A percentile compares a stretch with the other conserved stretches of the same genome.
These are phyloP conservation scores for Hyphopichia pseudoburtonii DNA, from an alignment of 1,139 yeast genomes.

Conservation along the genomic window DNA sequence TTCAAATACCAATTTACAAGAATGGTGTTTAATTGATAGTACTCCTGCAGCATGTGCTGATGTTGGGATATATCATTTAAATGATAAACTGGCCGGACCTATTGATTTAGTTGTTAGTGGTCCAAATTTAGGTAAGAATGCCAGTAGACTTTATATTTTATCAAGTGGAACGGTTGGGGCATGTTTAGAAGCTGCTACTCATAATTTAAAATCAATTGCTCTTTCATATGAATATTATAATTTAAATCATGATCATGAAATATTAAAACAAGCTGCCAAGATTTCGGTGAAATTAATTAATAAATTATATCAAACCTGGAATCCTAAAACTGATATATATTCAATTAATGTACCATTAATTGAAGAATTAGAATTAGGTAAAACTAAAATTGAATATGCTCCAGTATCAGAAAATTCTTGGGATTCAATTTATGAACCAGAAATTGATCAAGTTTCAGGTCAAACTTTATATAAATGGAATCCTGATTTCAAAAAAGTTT, in stretches of 20 bases:
- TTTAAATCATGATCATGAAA: conserved; percentile 51
- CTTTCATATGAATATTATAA: conserved; percentile 75
- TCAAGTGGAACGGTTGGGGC: conserved; percentile 98
- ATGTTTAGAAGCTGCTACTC: conserved; percentile 89
- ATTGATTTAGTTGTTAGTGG: conserved; percentile 90
- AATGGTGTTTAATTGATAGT: conserved; percentile 86
- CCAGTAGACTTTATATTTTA: conserved; percentile 84
- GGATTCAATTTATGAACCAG: conserved; percentile 55
- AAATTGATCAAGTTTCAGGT: conserved; percentile 24
- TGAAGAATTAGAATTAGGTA: conserved; percentile 43
- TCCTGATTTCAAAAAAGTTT: conserved; percentile 77
- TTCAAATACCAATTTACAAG: conserved; percentile 47
- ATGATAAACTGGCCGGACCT: conserved; percentile 46
- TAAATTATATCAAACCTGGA: conserved; percentile 61
- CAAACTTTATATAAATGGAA: conserved; percentile 63
- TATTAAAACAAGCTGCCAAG: conserved; percentile 65
- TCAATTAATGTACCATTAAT: conserved; percentile 81
- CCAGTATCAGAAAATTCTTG: conserved; percentile 80
- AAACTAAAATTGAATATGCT: conserved; percentile 67
- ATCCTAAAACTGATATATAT: conserved; percentile 62
- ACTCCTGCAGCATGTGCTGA: conserved; percentile 97
- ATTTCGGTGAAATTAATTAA: conserved; percentile 63
- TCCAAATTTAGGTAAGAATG: conserved; percentile 92
- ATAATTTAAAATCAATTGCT: conserved; percentile 75
- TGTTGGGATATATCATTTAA: conserved; percentile 77